Percentiles rank a stretch among this genome's conserved stretches.
Evolutionary conservation across 106 monocot genomes (phyloP).

Genomic region (Dendrobium catenatum): DNA sequence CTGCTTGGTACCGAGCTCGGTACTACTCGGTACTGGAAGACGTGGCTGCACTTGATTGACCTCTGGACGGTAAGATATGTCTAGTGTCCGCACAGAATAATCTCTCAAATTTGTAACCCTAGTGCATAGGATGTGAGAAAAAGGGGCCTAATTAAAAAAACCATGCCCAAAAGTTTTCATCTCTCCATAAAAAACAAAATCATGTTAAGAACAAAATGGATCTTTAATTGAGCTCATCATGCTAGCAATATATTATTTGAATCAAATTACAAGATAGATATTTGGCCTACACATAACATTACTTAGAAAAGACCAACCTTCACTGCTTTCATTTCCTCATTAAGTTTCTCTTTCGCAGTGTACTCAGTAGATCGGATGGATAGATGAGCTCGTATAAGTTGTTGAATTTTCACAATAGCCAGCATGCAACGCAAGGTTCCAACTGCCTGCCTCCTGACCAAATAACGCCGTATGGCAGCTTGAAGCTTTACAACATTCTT

Average conservation of each 20-base stretch:
- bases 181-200: conserved; percentile 27
- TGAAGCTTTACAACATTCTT: conserved; percentile 77
- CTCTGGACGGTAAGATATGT: no score
- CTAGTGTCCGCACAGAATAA: no score
- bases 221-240: not conserved
- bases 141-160: not conserved
- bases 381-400: conserved; percentile 54
- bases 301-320: not conserved
- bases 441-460: conserved; percentile 68
- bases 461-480: conserved; percentile 76
- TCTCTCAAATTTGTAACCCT: not conserved
- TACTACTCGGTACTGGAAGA: no score
- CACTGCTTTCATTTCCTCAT: not conserved
- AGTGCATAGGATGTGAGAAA: not conserved
- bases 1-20: no score
- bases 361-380: conserved; percentile 9
- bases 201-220: not conserved
- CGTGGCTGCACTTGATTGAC: no score
- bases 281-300: not conserved
- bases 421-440: conserved; percentile 74
- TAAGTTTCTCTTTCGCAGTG: conserved; percentile 4
- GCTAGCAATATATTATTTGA: not conserved
- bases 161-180: conserved; percentile 37
- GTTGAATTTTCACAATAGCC: conserved; percentile 84
- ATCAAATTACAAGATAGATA: not conserved